Evolutionary conservation across 805 yeast genomes (phyloP).

Genomic region (Myxozyma sirexii): DNA sequence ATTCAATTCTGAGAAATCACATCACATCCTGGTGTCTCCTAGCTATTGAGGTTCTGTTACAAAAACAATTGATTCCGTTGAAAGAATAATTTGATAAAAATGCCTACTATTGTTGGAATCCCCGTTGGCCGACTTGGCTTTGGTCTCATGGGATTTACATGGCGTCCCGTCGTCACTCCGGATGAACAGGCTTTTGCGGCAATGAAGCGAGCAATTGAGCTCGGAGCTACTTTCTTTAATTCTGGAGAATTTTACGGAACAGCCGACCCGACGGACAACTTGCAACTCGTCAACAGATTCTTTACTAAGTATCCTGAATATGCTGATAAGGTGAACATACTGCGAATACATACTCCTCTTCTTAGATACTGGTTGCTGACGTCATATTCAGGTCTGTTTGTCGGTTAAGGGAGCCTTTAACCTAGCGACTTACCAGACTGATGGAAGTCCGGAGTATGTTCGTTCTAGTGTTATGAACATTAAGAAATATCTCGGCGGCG

Average conservation of each 20-base stretch:
- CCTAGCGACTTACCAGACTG: slow-evolving; percentile 46
- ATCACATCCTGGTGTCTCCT: too few relatives aligned
- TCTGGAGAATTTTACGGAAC: slow-evolving; percentile 66
- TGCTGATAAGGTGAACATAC: slow-evolving; percentile 53
- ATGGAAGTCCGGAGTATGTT: slow-evolving; percentile 29
- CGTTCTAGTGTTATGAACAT: slow-evolving; percentile 22
- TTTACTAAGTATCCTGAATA: slow-evolving; percentile 50
- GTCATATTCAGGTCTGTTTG: slow-evolving; percentile 12
- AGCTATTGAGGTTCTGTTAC: too few relatives aligned
- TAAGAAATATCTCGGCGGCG: slow-evolving; percentile 43
- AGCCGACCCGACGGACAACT: slow-evolving; percentile 49
- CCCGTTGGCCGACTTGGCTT: slow-evolving; percentile 52
- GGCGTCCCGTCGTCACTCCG: slow-evolving; percentile 51
- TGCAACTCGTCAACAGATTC: slow-evolving; percentile 57
- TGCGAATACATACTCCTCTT: not conserved
- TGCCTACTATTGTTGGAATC: slow-evolving; percentile 14
- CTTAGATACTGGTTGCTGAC: not conserved
- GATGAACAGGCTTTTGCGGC: slow-evolving; percentile 54
- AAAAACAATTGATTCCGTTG: too few relatives aligned
- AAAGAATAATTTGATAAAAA: too few relatives aligned
- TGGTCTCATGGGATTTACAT: slow-evolving; percentile 83
- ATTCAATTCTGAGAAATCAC: too few relatives aligned
- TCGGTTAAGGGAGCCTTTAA: slow-evolving; percentile 67
- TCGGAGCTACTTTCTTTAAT: slow-evolving; percentile 57
- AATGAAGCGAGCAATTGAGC: slow-evolving; percentile 54